These are phyloP conservation scores for Cenchrus americanus DNA, from an alignment of 176 grass and related monocot species.

Conservation along the genomic window DNA sequence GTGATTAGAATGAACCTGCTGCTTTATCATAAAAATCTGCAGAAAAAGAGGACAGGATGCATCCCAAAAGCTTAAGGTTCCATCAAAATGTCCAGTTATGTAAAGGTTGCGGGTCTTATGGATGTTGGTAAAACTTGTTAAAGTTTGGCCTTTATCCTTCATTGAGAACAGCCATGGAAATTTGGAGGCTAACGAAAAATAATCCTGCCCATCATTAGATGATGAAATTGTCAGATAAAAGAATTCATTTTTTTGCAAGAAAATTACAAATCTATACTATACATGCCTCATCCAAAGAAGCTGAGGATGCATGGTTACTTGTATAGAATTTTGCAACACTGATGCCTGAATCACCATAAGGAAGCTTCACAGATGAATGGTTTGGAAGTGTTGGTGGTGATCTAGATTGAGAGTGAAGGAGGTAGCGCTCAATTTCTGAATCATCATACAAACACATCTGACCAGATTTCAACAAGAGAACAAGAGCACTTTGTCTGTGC, in stretches of 20 bases:
- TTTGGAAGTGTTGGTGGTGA: conserved; percentile 73
- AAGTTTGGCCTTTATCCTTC: conserved; percentile 69
- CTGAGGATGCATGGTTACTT: conserved; percentile 44
- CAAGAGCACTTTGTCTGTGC: conserved; percentile 66
- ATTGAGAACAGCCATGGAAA: conserved; percentile 71
- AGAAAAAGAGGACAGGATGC: conserved; percentile 81
- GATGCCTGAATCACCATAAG: conserved; percentile 74
- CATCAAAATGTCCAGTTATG: conserved; percentile 92
- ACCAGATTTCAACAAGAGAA: conserved; percentile 88
- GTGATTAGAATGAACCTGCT: conserved; percentile 58
- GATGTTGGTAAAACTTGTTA: conserved; percentile 53
- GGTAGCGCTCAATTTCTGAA: conserved; percentile 79
- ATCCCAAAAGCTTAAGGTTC: conserved; percentile 95
- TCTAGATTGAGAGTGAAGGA: conserved; percentile 80
- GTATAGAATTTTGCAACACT: conserved; percentile 69
- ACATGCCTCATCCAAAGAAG: conserved; percentile 66
- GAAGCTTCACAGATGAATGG: conserved; percentile 62
- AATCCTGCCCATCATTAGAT: conserved; percentile 53
- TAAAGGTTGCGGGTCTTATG: conserved; percentile 74
- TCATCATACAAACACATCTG: conserved; percentile 82
- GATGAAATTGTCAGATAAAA: conserved; percentile 30
- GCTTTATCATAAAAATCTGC: conserved; percentile 79
- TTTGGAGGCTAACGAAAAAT: conserved; percentile 65
- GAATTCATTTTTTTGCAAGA: conserved; percentile 38
- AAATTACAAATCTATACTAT: conserved; percentile 47